phyloP scores from a whole-genome alignment of 1,284 basidiomycete species.

The Cutaneotrichosporon dermatis region DNA sequence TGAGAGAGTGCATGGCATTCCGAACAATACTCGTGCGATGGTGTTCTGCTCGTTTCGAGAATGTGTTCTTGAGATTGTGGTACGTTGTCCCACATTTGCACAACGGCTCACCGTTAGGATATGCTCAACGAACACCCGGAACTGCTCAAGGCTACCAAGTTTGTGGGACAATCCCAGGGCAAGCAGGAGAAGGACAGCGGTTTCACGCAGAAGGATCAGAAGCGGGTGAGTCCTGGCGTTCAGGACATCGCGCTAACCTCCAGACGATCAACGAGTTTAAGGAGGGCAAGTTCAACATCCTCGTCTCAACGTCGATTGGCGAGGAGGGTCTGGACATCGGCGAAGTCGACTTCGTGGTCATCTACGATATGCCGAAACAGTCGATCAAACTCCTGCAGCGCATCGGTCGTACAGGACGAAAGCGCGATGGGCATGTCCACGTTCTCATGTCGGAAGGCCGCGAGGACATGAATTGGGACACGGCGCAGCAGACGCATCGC shows the following conservation, averaged over 20 bases:
- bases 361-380: constrained; percentile 95
- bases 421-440: constrained; percentile 82
- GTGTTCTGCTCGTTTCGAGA: constrained; percentile 88
- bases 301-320: constrained; percentile 95
- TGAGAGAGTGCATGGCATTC: constrained; percentile 48
- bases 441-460: constrained; percentile 87
- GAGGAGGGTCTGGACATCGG: constrained; percentile 99
- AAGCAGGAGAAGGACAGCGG: constrained; percentile 73
- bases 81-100: constrained; percentile 22
- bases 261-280: constrained; percentile 74
- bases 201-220: constrained; percentile 84
- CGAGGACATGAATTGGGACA: constrained; percentile 87
- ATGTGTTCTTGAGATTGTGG: constrained; percentile 86
- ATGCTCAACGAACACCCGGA: constrained; percentile 67
- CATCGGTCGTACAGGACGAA: constrained; percentile 90
- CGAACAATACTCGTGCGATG: constrained; percentile 74
- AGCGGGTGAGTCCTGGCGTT: constrained; percentile 57
- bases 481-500: constrained; percentile 80
- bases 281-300: constrained; percentile 77
- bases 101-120: constrained; percentile 44
- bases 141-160: constrained; percentile 70
- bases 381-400: constrained; percentile 97
- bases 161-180: constrained; percentile 86
- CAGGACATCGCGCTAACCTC: no score
- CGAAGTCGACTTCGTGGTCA: constrained; percentile 94